Percentiles rank a stretch among this genome's conserved stretches.
phyloP scores from a whole-genome alignment of 345 rosid genomes.

The Clausena lansium region DNA sequence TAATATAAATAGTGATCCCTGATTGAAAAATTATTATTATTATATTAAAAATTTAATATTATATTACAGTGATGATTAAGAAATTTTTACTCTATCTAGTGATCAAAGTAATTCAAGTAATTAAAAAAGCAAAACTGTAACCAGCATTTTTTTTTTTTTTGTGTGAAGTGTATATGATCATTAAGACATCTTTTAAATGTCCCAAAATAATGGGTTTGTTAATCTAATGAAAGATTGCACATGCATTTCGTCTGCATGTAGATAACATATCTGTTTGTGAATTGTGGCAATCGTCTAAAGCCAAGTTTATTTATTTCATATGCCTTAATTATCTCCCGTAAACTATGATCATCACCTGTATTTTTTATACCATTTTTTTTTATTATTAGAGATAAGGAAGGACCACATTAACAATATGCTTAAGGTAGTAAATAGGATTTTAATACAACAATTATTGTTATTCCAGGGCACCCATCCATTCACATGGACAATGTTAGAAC shows the following conservation, averaged over 20 bases:
- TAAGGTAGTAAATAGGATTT: not conserved
- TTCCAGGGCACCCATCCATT: not conserved
- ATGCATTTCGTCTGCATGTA: not conserved
- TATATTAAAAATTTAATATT: too few relatives aligned
- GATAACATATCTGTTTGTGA: not conserved
- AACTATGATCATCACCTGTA: not conserved
- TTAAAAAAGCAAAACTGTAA: too few relatives aligned
- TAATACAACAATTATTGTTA: too few relatives aligned
- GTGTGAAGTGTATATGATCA: too few relatives aligned
- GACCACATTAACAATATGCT: not conserved
- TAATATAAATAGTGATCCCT: too few relatives aligned
- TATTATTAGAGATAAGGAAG: not conserved
- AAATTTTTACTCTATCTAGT: too few relatives aligned
- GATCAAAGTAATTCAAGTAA: too few relatives aligned
- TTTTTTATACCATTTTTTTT: not conserved
- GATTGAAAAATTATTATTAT: too few relatives aligned
- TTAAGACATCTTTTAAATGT: not conserved
- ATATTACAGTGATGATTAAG: too few relatives aligned
- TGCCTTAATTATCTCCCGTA: not conserved
- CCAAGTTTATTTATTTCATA: not conserved
- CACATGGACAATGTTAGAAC: not conserved
- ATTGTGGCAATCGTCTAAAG: not conserved
- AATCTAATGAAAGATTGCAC: not conserved
- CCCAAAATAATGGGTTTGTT: not conserved
- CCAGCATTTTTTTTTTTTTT: too few relatives aligned